Evolutionary conservation across 2,329 filamentous ascomycete species (phyloP).

Genomic region (Epichloe coenophiala): DNA sequence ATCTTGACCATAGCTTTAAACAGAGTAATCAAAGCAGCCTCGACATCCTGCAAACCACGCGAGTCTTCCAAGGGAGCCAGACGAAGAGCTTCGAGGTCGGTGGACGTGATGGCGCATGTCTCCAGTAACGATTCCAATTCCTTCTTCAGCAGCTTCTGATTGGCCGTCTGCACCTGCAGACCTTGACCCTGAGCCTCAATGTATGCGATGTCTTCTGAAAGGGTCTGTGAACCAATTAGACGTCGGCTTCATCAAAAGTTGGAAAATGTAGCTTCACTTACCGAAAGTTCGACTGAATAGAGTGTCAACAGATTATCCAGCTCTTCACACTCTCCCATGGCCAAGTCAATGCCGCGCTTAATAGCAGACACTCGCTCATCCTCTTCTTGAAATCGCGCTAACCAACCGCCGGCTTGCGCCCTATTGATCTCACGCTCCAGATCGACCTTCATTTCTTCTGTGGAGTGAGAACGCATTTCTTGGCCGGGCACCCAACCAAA

Average conservation of each 20-base stretch:
- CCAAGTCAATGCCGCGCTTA: constrained; percentile 70
- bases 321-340: constrained; percentile 93
- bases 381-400: constrained; percentile 71
- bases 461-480: constrained; percentile 58
- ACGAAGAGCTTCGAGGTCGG: constrained; percentile 58
- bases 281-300: constrained; percentile 86
- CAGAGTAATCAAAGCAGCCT: constrained; percentile 62
- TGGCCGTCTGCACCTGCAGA: constrained; percentile 90
- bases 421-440: constrained; percentile 79
- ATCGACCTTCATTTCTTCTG: constrained; percentile 70
- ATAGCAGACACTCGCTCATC: constrained; percentile 83
- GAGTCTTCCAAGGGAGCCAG: constrained; percentile 59
- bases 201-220: constrained; percentile 91
- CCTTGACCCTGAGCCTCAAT: constrained; percentile 97
- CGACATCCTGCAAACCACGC: constrained; percentile 62
- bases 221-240: constrained; percentile 43
- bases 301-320: constrained; percentile 86
- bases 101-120: constrained; percentile 76
- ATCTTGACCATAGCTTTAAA: constrained; percentile 93
- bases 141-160: constrained; percentile 84
- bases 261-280: constrained; percentile 30
- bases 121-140: constrained; percentile 82
- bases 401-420: constrained; percentile 85
- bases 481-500: constrained; percentile 77
- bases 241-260: neutral